A percentile compares a stretch with the other conserved stretches of the same genome.
phyloP scores from a whole-genome alignment of 2,329 filamentous ascomycete genomes.

The Fusarium sp. region DNA sequence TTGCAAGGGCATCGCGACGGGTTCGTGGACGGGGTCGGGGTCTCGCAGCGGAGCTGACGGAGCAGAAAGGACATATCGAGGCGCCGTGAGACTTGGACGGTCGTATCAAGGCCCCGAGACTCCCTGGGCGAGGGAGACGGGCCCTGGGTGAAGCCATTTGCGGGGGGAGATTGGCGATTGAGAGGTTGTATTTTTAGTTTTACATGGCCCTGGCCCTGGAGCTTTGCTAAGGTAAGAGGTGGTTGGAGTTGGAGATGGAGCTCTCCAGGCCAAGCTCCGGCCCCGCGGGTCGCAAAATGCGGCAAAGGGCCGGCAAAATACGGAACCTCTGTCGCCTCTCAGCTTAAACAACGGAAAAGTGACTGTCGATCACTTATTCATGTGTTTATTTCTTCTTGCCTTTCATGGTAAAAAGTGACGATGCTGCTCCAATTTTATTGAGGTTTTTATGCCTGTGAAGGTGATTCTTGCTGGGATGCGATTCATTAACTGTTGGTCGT shows the following conservation, averaged over 20 bases:
- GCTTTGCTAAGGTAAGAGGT: neutral
- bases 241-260: conserved; percentile 28
- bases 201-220: neutral
- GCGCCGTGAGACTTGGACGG: conserved; percentile 18
- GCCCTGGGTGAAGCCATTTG: conserved; percentile 49
- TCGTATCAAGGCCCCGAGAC: conserved; percentile 43
- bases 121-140: conserved; percentile 45
- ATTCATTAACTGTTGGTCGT: conserved; percentile 17
- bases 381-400: conserved; percentile 3
- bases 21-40: conserved; percentile 36
- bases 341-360: conserved; percentile 19
- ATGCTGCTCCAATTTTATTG: conserved; percentile 27
- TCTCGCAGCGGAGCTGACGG: conserved; percentile 37
- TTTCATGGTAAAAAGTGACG: conserved; percentile 22
- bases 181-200: neutral
- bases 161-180: conserved; percentile 34
- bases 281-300: conserved; percentile 9
- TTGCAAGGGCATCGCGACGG: conserved; percentile 40
- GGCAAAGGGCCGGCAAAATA: conserved; percentile 47
- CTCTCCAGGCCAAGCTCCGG: conserved; percentile 36
- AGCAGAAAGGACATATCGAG: conserved; percentile 50
- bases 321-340: conserved; percentile 27
- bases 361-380: conserved; percentile 25
- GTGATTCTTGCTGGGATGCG: conserved; percentile 24
- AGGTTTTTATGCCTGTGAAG: conserved; percentile 16